Percentiles rank a stretch among this genome's conserved stretches.
Conservation (phyloP, 805 yeast genomes). For the Blastobotrys robertii region DNA sequence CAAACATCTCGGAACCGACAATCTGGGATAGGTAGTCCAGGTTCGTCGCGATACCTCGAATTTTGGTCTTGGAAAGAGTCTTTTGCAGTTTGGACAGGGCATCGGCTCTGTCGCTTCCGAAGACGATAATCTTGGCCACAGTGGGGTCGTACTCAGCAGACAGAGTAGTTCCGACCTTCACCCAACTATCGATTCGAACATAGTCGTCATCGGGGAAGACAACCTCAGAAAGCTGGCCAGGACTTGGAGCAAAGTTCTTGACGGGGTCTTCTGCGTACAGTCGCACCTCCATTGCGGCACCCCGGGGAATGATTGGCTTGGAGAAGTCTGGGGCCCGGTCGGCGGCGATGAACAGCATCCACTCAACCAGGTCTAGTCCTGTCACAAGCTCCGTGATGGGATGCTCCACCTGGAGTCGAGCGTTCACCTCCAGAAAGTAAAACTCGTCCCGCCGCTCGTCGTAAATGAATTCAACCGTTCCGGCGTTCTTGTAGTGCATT, state of each 20-base stretch:
- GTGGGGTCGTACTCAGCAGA: conserved; percentile 96
- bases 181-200: conserved; percentile 95
- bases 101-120: conserved; percentile 80
- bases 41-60: conserved; percentile 83
- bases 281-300: conserved; percentile 96
- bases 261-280: conserved; percentile 95
- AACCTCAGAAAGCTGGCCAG: conserved; percentile 85
- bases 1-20: conserved; percentile 77
- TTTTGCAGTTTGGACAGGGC: conserved; percentile 66
- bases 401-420: conserved; percentile 95
- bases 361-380: conserved; percentile 88
- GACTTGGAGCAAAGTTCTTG: conserved; percentile 90
- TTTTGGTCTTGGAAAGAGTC: conserved; percentile 79
- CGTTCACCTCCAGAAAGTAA: conserved; percentile 91
- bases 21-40: conserved; percentile 81
- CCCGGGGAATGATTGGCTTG: conserved; percentile 49
- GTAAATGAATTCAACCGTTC: conserved; percentile 92
- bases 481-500: conserved; percentile 91
- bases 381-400: conserved; percentile 95
- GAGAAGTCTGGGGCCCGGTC: conserved; percentile 75
- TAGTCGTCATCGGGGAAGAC: conserved; percentile 61
- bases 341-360: conserved; percentile 92
- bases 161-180: conserved; percentile 71
- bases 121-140: conserved; percentile 90
- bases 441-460: conserved; percentile 81